These are phyloP conservation scores for Fraxinus greggii DNA, from an alignment of 305 asterid species.

Conservation along the genomic window DNA sequence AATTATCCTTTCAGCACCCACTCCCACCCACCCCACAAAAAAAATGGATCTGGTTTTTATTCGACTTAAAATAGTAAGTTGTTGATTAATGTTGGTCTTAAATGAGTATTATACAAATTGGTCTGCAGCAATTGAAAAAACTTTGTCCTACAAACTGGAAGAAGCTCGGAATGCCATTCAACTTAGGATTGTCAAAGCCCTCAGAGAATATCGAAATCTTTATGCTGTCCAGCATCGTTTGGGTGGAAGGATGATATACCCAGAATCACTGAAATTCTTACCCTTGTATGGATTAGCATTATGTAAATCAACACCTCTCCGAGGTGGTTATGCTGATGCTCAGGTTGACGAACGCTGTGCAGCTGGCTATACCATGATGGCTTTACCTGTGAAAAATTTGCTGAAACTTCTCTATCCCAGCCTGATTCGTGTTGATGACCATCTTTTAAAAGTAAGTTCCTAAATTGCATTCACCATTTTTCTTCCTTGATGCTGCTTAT, in stretches of 20 bases:
- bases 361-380: constrained; percentile 94
- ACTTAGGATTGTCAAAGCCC: constrained; percentile 80
- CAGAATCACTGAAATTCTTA: constrained; percentile 77
- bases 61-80: background rate
- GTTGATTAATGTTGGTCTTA: background rate
- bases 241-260: constrained; percentile 93
- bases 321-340: constrained; percentile 85
- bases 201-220: constrained; percentile 86
- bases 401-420: constrained; percentile 88
- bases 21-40: constrained; percentile 5
- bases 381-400: constrained; percentile 74
- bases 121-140: constrained; percentile 89
- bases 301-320: constrained; percentile 74
- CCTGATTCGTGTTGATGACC: constrained; percentile 74
- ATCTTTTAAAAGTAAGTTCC: constrained; percentile 58
- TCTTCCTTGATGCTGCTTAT: constrained; percentile 16
- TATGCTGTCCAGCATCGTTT: constrained; percentile 92
- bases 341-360: constrained; percentile 93
- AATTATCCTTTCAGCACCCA: constrained; percentile 16
- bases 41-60: constrained; percentile 7
- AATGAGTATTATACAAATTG: constrained; percentile 14
- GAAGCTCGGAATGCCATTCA: constrained; percentile 77
- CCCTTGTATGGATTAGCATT: constrained; percentile 77
- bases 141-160: constrained; percentile 80
- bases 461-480: background rate